Evolutionary conservation across 2,329 filamentous ascomycete species (phyloP).

Genomic region (Claviceps cyperi): DNA sequence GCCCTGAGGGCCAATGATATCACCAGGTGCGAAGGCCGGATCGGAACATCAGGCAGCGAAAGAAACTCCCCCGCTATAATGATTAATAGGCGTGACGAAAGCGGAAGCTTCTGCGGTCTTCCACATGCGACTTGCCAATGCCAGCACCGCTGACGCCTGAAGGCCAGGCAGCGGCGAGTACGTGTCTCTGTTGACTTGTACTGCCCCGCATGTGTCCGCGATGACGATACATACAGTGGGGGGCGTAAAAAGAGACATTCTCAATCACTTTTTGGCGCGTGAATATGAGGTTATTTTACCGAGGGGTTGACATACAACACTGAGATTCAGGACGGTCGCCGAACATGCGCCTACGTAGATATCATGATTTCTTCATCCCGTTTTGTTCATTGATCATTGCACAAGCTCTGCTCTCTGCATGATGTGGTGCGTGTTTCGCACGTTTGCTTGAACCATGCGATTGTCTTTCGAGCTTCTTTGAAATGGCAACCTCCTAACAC

Average conservation of each 20-base stretch:
- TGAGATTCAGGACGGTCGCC: neutral
- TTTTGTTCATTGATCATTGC: no score
- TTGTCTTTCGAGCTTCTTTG: neutral
- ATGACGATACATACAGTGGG: neutral
- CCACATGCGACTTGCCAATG: neutral
- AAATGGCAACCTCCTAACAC: no score
- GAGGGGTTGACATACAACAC: neutral
- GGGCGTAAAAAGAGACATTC: no score
- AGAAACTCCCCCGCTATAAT: neutral
- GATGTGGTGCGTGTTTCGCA: no score
- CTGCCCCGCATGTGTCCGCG: neutral
- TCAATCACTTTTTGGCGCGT: no score
- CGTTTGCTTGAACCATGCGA: no score
- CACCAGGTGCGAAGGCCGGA: conserved; percentile 12
- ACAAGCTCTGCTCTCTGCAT: no score
- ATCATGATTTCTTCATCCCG: no score
- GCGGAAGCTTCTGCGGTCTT: conserved; percentile 4
- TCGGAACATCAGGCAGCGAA: conserved; percentile 19
- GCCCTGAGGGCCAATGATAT: conserved; percentile 20
- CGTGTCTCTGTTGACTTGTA: neutral
- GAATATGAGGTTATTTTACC: no score
- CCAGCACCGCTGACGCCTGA: neutral
- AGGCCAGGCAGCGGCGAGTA: conserved; percentile 5
- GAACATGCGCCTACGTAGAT: neutral
- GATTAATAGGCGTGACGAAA: neutral